These are phyloP conservation scores for Heimioporus sp. DNA, from an alignment of 768 basidiomycete genomes.

Conservation along the genomic window DNA sequence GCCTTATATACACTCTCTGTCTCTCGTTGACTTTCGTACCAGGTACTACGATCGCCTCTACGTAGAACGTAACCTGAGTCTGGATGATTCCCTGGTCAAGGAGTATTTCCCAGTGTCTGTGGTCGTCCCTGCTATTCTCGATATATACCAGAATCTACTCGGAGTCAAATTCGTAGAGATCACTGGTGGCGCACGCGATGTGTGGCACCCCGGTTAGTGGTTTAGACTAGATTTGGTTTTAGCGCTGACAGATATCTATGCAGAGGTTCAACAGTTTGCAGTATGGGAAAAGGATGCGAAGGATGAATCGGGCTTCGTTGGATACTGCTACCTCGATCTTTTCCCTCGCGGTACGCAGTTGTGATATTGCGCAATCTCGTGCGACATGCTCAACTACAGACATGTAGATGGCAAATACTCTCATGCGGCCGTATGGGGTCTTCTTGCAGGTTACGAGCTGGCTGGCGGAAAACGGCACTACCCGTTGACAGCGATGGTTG, in stretches of 20 bases:
- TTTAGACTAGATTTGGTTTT: neutral
- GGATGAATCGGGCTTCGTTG: conserved; percentile 72
- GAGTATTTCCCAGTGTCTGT: conserved; percentile 87
- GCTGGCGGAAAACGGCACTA: conserved; percentile 61
- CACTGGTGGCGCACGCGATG: conserved; percentile 55
- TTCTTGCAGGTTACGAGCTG: conserved; percentile 63
- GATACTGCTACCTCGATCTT: conserved; percentile 86
- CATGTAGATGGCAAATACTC: conserved; percentile 69
- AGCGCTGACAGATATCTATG: neutral
- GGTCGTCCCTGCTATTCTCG: conserved; percentile 78
- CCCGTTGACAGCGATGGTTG: conserved; percentile 83
- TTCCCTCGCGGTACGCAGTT: conserved; percentile 69
- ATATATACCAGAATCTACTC: conserved; percentile 81
- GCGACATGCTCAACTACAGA: neutral
- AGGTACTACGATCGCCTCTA: conserved; percentile 40
- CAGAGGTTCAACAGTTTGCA: conserved; percentile 80
- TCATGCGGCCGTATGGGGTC: conserved; percentile 84
- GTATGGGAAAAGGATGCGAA: conserved; percentile 85
- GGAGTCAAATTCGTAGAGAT: conserved; percentile 62
- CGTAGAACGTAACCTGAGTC: conserved; percentile 60
- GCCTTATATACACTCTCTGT: neutral
- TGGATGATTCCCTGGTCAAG: conserved; percentile 79
- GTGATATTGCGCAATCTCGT: neutral
- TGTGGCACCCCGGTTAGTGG: conserved; percentile 76
- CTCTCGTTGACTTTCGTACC: neutral